Evolutionary conservation across 345 rosid genomes (phyloP).

Genomic region (Gossypium ekmanianum): DNA sequence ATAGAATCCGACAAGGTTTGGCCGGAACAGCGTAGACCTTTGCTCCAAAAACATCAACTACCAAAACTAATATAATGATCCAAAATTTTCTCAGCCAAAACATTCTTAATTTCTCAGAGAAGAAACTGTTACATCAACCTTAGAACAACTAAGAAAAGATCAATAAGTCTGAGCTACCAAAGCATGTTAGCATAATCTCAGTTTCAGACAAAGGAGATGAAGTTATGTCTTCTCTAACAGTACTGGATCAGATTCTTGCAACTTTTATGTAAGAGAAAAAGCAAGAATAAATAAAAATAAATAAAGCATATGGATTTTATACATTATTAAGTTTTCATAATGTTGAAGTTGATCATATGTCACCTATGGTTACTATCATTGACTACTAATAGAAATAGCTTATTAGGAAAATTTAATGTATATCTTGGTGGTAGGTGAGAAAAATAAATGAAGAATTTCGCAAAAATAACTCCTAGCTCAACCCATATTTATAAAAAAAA

Average conservation of each 20-base stretch:
- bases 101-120: constrained; percentile 24
- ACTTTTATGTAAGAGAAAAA: neutral
- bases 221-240: neutral
- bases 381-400: neutral
- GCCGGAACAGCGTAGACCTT: constrained; percentile 23
- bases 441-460: too few species aligned
- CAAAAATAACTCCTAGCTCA: too few species aligned
- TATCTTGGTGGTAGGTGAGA: neutral
- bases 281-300: too few species aligned
- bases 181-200: neutral
- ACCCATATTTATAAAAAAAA: too few species aligned
- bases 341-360: neutral
- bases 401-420: neutral
- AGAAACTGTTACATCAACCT: constrained; percentile 11
- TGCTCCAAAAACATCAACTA: constrained; percentile 23
- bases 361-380: neutral
- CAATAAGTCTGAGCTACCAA: neutral
- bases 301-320: neutral
- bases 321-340: neutral
- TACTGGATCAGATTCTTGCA: neutral
- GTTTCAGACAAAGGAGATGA: neutral
- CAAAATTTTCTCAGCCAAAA: constrained; percentile 20
- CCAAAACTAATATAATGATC: constrained; percentile 17
- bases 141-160: neutral
- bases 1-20: constrained; percentile 43